These are phyloP conservation scores for Sideroxylon spinosum DNA, from an alignment of 179 eudicot species.

Conservation along the genomic window DNA sequence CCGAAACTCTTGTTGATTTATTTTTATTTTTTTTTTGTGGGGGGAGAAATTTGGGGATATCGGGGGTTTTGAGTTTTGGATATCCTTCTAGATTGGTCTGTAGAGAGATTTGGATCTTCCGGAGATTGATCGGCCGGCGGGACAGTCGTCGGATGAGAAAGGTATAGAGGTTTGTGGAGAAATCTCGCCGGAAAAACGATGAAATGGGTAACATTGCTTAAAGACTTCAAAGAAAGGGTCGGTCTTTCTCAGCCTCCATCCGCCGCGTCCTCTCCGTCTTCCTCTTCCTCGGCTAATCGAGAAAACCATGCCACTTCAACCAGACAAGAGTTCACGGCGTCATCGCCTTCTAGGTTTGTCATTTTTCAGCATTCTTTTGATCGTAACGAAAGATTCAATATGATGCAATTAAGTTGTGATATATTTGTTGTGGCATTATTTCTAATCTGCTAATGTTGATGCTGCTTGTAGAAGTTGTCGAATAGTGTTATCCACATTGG, in stretches of 20 bases:
- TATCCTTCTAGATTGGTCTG: conserved; percentile 10
- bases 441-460: background rate
- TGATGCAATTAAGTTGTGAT: background rate
- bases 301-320: conserved; percentile 31
- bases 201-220: conserved; percentile 92
- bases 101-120: conserved; percentile 13
- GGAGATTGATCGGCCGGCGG: conserved; percentile 15
- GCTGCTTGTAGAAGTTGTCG: background rate
- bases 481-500: background rate
- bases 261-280: conserved; percentile 35
- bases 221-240: conserved; percentile 87
- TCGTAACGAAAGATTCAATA: background rate
- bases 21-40: background rate
- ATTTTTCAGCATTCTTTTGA: background rate
- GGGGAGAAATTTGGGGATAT: background rate
- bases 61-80: conserved; percentile 4
- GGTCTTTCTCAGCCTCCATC: conserved; percentile 60
- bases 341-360: conserved; percentile 35
- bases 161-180: background rate
- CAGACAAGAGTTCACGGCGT: conserved; percentile 22
- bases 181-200: conserved; percentile 14
- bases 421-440: background rate
- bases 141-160: conserved; percentile 2
- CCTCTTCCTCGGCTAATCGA: conserved; percentile 30
- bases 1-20: background rate